Conservation (phyloP, 1,284 basidiomycete species). For the Entoloma clypeatum region DNA sequence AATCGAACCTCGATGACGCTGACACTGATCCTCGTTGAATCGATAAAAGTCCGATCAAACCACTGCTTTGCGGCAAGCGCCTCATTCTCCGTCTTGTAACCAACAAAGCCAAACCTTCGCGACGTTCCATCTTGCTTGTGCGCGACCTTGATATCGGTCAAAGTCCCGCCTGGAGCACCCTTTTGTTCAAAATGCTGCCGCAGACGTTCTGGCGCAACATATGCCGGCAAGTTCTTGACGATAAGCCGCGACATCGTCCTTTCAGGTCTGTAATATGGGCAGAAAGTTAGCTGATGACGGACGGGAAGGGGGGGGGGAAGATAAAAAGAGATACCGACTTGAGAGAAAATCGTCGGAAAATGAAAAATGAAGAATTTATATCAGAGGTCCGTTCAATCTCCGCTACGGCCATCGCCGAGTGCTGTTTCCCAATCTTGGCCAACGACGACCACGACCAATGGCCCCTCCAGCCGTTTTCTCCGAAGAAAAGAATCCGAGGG, state of each 20-base stretch:
- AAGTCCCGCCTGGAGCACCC: conserved; percentile 58
- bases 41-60: conserved; percentile 84
- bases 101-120: conserved; percentile 89
- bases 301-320: neutral
- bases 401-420: conserved; percentile 25
- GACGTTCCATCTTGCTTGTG: conserved; percentile 75
- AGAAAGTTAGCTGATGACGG: neutral
- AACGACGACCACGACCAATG: conserved; percentile 26
- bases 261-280: neutral
- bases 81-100: conserved; percentile 80
- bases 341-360: conserved; percentile 13
- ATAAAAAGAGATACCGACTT: conserved; percentile 11
- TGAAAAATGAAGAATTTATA: conserved; percentile 20
- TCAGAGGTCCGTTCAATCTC: conserved; percentile 13
- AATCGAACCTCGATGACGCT: conserved; percentile 70
- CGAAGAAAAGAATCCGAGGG: conserved; percentile 75
- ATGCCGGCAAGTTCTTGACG: conserved; percentile 82
- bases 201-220: conserved; percentile 65
- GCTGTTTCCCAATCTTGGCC: neutral
- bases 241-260: conserved; percentile 85
- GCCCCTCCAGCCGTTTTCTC: conserved; percentile 38
- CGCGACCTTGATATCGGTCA: conserved; percentile 89
- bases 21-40: conserved; percentile 73
- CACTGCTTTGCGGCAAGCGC: conserved; percentile 76
- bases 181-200: conserved; percentile 67